These are phyloP conservation scores for Akanthomyces dipterigenus DNA, from an alignment of 2,329 filamentous ascomycete genomes.

Conservation along the genomic window DNA sequence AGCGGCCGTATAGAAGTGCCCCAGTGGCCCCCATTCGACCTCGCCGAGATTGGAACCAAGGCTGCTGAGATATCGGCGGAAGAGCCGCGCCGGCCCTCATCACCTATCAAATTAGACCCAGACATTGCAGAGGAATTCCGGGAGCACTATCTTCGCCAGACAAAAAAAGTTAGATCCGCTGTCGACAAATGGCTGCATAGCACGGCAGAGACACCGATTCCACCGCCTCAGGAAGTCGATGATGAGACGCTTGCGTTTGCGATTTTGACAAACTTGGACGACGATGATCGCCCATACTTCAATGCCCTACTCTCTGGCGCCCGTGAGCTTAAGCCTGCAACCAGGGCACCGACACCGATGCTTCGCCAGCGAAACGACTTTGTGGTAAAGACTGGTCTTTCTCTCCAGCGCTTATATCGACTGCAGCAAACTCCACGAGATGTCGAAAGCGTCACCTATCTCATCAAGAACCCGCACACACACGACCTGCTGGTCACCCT, in stretches of 20 bases:
- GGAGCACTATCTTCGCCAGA: constrained; percentile 86
- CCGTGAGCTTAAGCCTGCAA: constrained; percentile 47
- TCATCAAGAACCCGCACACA: constrained; percentile 73
- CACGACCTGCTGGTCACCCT: constrained; percentile 85
- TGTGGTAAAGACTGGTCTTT: constrained; percentile 65
- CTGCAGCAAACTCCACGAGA: constrained; percentile 68
- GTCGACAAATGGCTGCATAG: constrained; percentile 86
- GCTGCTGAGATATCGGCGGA: constrained; percentile 57
- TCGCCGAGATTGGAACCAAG: constrained; percentile 55
- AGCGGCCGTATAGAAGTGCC: constrained; percentile 83
- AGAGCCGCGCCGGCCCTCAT: constrained; percentile 47
- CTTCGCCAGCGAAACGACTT: constrained; percentile 63
- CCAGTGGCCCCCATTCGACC: constrained; percentile 79
- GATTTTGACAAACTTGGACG: constrained; percentile 78
- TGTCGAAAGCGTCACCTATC: constrained; percentile 77
- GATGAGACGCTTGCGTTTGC: constrained; percentile 92
- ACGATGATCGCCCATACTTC: constrained; percentile 71
- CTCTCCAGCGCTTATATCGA: constrained; percentile 80
- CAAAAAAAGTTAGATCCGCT: constrained; percentile 83
- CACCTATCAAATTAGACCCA: constrained; percentile 72
- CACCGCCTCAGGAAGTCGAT: constrained; percentile 81
- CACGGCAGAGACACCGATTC: constrained; percentile 66
- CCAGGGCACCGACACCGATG: constrained; percentile 62
- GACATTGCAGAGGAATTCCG: constrained; percentile 91
- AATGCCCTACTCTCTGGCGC: constrained; percentile 67